Evolutionary conservation across 106 monocot species (phyloP).

Genomic region (Posidonia australis): DNA sequence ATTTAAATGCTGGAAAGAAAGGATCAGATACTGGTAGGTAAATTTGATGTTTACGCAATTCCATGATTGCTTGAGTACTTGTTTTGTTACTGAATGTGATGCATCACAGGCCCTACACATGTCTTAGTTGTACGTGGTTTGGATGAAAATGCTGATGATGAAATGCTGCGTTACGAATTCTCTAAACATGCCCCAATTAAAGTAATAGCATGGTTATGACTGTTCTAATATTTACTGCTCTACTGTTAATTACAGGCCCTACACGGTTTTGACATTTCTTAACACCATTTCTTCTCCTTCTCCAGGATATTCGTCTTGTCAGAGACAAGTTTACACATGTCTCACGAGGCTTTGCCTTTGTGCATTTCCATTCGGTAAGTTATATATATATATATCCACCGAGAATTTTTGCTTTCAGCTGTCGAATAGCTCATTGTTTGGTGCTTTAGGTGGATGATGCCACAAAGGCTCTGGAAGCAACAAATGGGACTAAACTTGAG

Average conservation of each 20-base stretch:
- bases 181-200: conserved; percentile 95
- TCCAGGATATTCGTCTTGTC: conserved; percentile 89
- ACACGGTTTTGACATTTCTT: neutral
- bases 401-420: conserved; percentile 3
- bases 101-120: conserved; percentile 75
- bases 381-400: neutral
- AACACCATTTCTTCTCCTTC: neutral
- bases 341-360: conserved; percentile 91
- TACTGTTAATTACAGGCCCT: neutral
- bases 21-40: conserved; percentile 64
- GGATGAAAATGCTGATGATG: conserved; percentile 99
- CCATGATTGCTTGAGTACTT: neutral
- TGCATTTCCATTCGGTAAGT: conserved; percentile 87
- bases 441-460: conserved; percentile 78
- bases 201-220: conserved; percentile 19
- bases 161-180: conserved; percentile 97
- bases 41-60: neutral
- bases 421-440: neutral
- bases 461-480: conserved; percentile 90
- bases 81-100: neutral
- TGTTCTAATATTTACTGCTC: neutral
- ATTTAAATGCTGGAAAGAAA: conserved; percentile 53
- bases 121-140: conserved; percentile 96
- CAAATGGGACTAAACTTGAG: conserved; percentile 78
- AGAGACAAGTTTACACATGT: conserved; percentile 98